phyloP scores from a whole-genome alignment of 1,284 basidiomycete species.

The Ustilago trichophora region DNA sequence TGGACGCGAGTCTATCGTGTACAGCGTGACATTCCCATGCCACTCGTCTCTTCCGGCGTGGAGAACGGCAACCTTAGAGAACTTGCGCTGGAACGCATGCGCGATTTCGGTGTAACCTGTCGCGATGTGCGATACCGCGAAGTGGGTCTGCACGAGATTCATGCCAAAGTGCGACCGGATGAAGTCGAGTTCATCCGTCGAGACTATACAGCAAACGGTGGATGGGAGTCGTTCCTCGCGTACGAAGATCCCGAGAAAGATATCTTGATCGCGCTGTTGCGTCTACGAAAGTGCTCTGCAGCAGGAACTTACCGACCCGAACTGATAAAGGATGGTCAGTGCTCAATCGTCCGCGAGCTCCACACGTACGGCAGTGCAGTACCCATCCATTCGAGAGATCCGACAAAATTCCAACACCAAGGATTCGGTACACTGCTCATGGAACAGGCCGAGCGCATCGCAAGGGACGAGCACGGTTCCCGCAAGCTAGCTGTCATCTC shows the following conservation, averaged over 20 bases:
- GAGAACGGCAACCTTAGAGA: slow-evolving; percentile 98
- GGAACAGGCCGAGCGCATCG: slow-evolving; percentile 99
- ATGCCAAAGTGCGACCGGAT: slow-evolving; percentile 94
- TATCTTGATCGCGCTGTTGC: slow-evolving; percentile 91
- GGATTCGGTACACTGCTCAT: slow-evolving; percentile 97
- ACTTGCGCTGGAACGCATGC: slow-evolving; percentile 94
- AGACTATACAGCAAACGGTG: slow-evolving; percentile 92
- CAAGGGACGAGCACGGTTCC: slow-evolving; percentile 96
- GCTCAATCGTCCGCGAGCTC: slow-evolving; percentile 93
- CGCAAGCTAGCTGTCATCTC: slow-evolving; percentile 94
- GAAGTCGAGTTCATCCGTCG: slow-evolving; percentile 95
- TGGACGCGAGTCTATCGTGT: slow-evolving; percentile 99
- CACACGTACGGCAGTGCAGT: slow-evolving; percentile 99
- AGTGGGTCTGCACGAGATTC: slow-evolving; percentile 98
- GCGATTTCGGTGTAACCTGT: slow-evolving; percentile 97
- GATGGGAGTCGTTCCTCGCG: slow-evolving; percentile 99
- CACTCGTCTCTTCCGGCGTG: slow-evolving; percentile 81
- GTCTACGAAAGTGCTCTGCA: slow-evolving; percentile 91
- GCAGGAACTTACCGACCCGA: slow-evolving; percentile 97
- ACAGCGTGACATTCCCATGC: slow-evolving; percentile 64
- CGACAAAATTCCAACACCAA: slow-evolving; percentile 78
- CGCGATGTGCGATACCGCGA: slow-evolving; percentile 97
- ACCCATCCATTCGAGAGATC: slow-evolving; percentile 94
- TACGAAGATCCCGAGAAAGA: slow-evolving; percentile 98
- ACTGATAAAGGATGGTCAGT: slow-evolving; percentile 78